Conservation (phyloP, 257 asterid species). For the Eustoma russellianum region DNA sequence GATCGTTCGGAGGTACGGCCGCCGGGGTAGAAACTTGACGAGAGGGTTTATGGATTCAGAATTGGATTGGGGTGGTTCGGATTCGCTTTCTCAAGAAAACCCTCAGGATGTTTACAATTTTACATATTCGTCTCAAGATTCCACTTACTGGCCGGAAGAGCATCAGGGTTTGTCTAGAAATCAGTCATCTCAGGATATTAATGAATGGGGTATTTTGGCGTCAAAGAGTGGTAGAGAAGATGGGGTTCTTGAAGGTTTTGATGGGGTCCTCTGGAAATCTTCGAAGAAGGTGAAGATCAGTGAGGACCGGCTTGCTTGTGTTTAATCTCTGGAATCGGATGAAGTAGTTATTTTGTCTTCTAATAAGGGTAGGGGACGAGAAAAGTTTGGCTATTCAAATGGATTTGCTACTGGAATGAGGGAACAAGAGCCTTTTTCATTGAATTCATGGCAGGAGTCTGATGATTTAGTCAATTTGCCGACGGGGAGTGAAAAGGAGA, state of each 20-base stretch:
- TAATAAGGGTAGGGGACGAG: constrained; percentile 11
- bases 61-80: constrained; percentile 39
- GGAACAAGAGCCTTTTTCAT: constrained; percentile 9
- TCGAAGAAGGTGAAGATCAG: constrained; percentile 35
- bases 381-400: not conserved
- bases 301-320: constrained; percentile 18
- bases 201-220: constrained; percentile 26
- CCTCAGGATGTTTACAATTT: constrained; percentile 51
- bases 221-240: constrained; percentile 22
- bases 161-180: constrained; percentile 13
- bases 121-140: constrained; percentile 44
- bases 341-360: constrained; percentile 30
- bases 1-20: constrained; percentile 51
- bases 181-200: constrained; percentile 36
- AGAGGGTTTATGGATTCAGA: constrained; percentile 32
- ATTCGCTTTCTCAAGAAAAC: constrained; percentile 37
- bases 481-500: constrained; percentile 19
- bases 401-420: not conserved
- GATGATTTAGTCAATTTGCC: constrained; percentile 26
- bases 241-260: constrained; percentile 31
- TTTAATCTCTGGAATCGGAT: constrained; percentile 20
- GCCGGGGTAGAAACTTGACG: constrained; percentile 44
- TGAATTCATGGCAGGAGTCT: constrained; percentile 39
- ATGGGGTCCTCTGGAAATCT: constrained; percentile 37
- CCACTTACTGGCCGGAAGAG: constrained; percentile 30